Conservation (phyloP, 257 asterid genomes). For the Solanum lignicaule region DNA sequence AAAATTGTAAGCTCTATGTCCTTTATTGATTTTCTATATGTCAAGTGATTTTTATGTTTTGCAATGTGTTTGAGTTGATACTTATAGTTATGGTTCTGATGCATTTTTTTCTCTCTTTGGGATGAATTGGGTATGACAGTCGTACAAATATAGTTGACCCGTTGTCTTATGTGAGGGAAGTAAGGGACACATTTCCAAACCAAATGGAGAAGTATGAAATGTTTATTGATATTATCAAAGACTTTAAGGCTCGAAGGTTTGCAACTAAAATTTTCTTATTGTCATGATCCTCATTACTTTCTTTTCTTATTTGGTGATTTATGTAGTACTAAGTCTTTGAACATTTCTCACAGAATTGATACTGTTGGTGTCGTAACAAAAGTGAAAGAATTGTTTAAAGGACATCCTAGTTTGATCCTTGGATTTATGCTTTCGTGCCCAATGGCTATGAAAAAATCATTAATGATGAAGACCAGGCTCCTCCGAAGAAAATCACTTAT, state of each 20-base stretch:
- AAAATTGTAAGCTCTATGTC: constrained; percentile 51
- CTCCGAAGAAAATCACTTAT: constrained; percentile 12
- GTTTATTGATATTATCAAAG: constrained; percentile 87
- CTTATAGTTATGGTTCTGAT: background rate
- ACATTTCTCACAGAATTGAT: constrained; percentile 54
- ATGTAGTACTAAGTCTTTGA: background rate
- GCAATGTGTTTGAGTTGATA: background rate
- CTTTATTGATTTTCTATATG: background rate
- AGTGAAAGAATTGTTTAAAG: constrained; percentile 85
- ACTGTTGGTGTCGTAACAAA: constrained; percentile 77
- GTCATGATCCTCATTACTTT: background rate
- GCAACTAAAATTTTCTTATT: background rate
- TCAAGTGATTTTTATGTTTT: background rate
- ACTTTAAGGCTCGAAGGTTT: constrained; percentile 88
- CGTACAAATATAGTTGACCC: background rate
- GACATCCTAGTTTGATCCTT: constrained; percentile 76
- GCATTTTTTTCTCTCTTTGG: background rate
- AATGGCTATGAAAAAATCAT: constrained; percentile 82
- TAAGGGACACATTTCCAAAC: background rate
- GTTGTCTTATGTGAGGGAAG: background rate
- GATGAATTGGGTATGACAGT: background rate
- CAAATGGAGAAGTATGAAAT: constrained; percentile 78
- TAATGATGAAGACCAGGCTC: constrained; percentile 68
- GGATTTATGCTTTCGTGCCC: constrained; percentile 91
- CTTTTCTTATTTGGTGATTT: background rate